Conservation (phyloP, 2,329 filamentous ascomycete species). For the Xylariales sp. region DNA sequence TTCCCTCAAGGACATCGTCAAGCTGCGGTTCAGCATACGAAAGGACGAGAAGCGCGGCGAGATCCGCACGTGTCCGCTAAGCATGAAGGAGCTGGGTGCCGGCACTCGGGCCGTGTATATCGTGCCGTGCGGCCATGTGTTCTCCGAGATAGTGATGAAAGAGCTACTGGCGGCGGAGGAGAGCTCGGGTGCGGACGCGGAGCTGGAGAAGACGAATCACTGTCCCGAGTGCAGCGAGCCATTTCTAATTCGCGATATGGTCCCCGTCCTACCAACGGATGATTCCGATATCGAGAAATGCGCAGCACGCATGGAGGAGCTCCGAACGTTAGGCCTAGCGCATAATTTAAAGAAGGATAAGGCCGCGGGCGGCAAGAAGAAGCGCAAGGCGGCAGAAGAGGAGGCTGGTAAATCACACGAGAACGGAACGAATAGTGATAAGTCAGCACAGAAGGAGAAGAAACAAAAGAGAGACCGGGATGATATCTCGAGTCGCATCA, state of each 20-base stretch:
- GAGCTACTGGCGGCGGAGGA: constrained; percentile 66
- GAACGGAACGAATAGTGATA: constrained; percentile 30
- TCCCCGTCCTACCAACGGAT: constrained; percentile 81
- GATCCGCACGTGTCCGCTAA: constrained; percentile 86
- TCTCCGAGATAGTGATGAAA: constrained; percentile 85
- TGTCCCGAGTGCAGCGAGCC: constrained; percentile 80
- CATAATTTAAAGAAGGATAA: constrained; percentile 90
- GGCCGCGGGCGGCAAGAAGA: constrained; percentile 74
- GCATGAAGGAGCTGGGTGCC: constrained; percentile 85
- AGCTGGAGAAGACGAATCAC: constrained; percentile 57
- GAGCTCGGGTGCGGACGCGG: constrained; percentile 5
- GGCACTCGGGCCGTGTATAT: constrained; percentile 85
- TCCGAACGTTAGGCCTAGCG: constrained; percentile 78
- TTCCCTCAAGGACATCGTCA: constrained; percentile 85
- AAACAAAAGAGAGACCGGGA: constrained; percentile 51
- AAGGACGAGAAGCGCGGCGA: constrained; percentile 59
- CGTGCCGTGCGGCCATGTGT: constrained; percentile 95
- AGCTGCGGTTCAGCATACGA: constrained; percentile 73
- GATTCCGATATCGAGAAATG: constrained; percentile 77
- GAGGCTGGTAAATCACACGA: constrained; percentile 50
- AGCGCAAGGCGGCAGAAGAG: constrained; percentile 58
- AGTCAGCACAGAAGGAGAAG: constrained; percentile 64
- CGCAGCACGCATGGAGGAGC: constrained; percentile 71
- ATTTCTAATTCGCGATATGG: constrained; percentile 79
- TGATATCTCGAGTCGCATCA: constrained; percentile 71